Base-by-base conservation (phyloP, 305 asterid species). In the Withania somnifera region DNA sequence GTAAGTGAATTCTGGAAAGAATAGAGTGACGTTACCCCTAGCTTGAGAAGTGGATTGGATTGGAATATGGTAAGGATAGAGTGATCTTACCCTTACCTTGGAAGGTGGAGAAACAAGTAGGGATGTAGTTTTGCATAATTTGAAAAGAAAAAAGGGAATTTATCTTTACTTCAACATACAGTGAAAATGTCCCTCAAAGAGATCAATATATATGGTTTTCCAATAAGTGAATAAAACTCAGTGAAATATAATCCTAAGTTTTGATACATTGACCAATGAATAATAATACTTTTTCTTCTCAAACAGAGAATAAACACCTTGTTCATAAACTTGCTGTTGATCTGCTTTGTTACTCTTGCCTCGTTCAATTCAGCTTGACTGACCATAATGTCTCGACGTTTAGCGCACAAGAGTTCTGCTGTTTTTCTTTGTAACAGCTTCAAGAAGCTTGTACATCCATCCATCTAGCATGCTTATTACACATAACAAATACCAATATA, bases 391-490 rank as follows among this genome's bases (percentile, higher is more conserved):
- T n/a, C 10, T 73, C 79, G 47, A 30, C n/a, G 56, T 47, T 93
- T 90, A 94, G 50, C 93, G 93, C 78, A 89, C 54, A 10, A 81
- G 77, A 75, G 86, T 89, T 88, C 92, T 87, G 47, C 93, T 76
- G 26, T 88, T 94, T 52, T 95, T 94, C 83, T 91, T 90, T 51
- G 92, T 86, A 83, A 93, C 17, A 51, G 91, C 87, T 87, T 93
- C 98, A 71, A 94, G 80, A 82, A 93, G 77, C 84, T 93, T 90
- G 89, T 83, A 88, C 97, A 93, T 93, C 98, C 99, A 96, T 91
- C 90, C 90, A 87, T 93, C 98, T 64, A 96, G 92, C 98, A 96
- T 90, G 67, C 99, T 98, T 96, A 93, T 67, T 78, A 78, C 40
- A 78, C 22, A 78, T n/a, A n/a, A 4, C 28, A 26, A 56, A 7